Evolutionary conservation across 805 yeast species (phyloP).

Genomic region (Metschnikowia corniflorae): DNA sequence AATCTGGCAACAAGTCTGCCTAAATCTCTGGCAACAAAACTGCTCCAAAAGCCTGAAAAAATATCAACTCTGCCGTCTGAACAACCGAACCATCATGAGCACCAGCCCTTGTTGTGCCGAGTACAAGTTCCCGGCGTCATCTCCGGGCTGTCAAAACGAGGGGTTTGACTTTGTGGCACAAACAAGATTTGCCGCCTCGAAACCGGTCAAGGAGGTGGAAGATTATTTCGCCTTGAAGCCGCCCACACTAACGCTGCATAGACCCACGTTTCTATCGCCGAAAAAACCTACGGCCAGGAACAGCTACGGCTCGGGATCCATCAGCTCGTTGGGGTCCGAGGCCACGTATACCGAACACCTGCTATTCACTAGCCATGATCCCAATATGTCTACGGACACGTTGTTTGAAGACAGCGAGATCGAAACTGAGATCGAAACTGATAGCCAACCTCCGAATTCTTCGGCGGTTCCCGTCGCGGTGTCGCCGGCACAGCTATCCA

Average conservation of each 20-base stretch:
- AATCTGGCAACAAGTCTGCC: too few species aligned
- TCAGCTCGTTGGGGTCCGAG: conserved; percentile 29
- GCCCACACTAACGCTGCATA: conserved; percentile 8
- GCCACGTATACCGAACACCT: conserved; percentile 13
- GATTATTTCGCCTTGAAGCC: conserved; percentile 14
- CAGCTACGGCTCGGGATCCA: conserved; percentile 16
- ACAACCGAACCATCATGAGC: conserved; percentile 15
- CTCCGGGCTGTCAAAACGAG: conserved; percentile 2
- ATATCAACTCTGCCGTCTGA: too few species aligned
- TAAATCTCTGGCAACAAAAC: too few species aligned
- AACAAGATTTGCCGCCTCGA: background rate
- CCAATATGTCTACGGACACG: conserved; percentile 29
- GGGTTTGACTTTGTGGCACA: background rate
- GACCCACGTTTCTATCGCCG: conserved; percentile 5
- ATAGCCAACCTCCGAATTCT: background rate
- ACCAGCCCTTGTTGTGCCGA: conserved; percentile 15
- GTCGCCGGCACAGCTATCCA: conserved; percentile 1
- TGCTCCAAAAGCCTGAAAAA: too few species aligned
- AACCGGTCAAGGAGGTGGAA: conserved; percentile 2
- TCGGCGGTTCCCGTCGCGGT: background rate
- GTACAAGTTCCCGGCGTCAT: conserved; percentile 16
- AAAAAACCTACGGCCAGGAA: conserved; percentile 1
- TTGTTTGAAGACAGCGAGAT: conserved; percentile 24
- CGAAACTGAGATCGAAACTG: background rate
- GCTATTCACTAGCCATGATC: conserved; percentile 15